Evolutionary conservation across 768 basidiomycete genomes (phyloP), one percentile per base, ranked within the genome.

Genomic region (Lactarius hatsudake): DNA sequence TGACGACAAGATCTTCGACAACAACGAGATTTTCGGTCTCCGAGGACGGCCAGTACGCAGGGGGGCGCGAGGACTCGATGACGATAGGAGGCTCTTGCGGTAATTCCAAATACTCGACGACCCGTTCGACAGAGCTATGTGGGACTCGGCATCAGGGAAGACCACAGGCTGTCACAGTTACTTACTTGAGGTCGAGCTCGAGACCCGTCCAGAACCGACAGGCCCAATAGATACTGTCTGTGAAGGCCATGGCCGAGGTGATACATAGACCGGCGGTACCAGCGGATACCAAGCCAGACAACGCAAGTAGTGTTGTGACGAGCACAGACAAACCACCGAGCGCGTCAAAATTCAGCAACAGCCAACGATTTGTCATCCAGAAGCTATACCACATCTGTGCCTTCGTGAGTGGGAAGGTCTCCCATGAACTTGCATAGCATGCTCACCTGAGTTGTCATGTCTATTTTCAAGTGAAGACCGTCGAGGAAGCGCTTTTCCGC

Each of bases 11-110:
- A 68, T 94, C 84, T 71, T 94, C 87, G 0, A 92, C 90, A 1
- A 77, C 76, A 36, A 97, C 72, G 30, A 96, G 79, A 4, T 81
- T 74, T 34, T 86, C 80, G 58, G 81, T 83, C 20, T 87, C 80
- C 65, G 82, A 86, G 0, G 93, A 93, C 0, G 95, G 95, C 95
- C 95, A 97, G 73, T 95, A 95, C 0, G 94, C 95, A 0, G 95
- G 95, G 1, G 88, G 89, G 8, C 91, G 85, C 64, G 83, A 84
- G 0, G 83, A 82, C 70, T 93, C 88, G 59, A 94, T 88, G 65
- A 89, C 73, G 0, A 87, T 81, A 2, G 92, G 87, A 0, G 95
- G 90, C 74, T 96, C 94, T 75, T 94, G 92, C 0, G 93, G 93
- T 6, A 97, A 82, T 61, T 92, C 85, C 30, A 96, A 86, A 79